Base-by-base conservation (phyloP, 352 stramenopile species). In the Globisporangium okanoganense region DNA sequence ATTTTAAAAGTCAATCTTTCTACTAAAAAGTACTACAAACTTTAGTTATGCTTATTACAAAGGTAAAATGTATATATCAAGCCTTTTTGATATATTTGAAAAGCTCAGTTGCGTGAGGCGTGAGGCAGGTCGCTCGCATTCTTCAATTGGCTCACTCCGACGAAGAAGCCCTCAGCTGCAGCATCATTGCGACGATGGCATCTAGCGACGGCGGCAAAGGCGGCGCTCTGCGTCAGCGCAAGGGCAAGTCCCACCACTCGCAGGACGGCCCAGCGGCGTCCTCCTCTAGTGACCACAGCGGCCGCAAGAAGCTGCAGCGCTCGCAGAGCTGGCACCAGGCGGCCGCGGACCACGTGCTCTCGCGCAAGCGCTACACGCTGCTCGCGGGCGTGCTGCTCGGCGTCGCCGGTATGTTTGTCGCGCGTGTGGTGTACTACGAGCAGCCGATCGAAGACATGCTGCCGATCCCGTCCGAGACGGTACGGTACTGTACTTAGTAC, bases 311-410 rank as follows among this genome's bases (percentile, higher is more conserved):
- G 24, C 70, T 90, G 7, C 38, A 55, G 53, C 76, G 73, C 35
- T 73, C 67, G n/a, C 49, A 79, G 56, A 88, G 76, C 49, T 92
- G 82, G 82, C 78, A 85, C 59, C 53, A 33, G 1, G 64, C 71
- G 7, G 82, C 78, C n/a, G 65, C 72, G 16, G 66, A 73, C 24
- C 82, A 92, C 60, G 66, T 92, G 64, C 69, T 76, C 45, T 76
- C 56, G 60, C 85, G 79, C n/a, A 75, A 77, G 53, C 84, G 84
- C 62, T 92, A 90, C 70, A 87, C 75, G n/a, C 68, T 92, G 48
- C 60, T 92, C 31, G 61, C 69, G 2, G 82, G 82, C 4, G 49
- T 87, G 10, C 27, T 88, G 57, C 72, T 90, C 10, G 82, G 82
- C 36, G 56, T 92, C n/a, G 58, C 70, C 5, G 75, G 76, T 51